A percentile compares a stretch with the other conserved stretches of the same genome.
Evolutionary conservation across 768 basidiomycete genomes (phyloP).

Genomic region (Fibroporia radiculosa): DNA sequence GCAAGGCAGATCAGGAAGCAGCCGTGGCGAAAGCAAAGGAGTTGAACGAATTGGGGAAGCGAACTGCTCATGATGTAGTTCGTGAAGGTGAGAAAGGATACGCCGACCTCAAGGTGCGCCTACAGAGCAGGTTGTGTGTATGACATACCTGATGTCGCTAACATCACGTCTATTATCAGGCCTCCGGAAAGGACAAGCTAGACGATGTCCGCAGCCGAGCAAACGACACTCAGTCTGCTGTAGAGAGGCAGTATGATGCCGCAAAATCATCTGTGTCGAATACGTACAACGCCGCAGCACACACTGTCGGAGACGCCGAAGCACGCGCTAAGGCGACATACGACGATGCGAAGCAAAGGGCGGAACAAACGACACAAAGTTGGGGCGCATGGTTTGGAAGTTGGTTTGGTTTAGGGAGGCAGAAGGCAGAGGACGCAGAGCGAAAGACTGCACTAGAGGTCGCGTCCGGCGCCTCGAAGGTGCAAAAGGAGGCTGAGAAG

Average conservation of each 20-base stretch:
- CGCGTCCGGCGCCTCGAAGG: conserved; percentile 21
- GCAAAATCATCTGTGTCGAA: conserved; percentile 12
- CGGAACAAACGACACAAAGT: conserved; percentile 23
- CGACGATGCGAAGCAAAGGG: conserved; percentile 24
- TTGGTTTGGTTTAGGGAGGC: conserved; percentile 34
- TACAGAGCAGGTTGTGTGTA: background rate
- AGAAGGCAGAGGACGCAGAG: conserved; percentile 25
- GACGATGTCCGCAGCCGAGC: conserved; percentile 21
- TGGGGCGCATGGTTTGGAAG: conserved; percentile 25
- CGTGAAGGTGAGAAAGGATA: conserved; percentile 27
- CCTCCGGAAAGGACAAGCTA: conserved; percentile 20
- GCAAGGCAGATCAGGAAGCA: conserved; percentile 27
- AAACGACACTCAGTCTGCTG: conserved; percentile 20
- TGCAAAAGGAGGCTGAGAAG: conserved; percentile 23
- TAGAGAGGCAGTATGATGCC: conserved; percentile 16
- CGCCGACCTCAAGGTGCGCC: conserved; percentile 28
- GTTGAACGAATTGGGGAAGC: conserved; percentile 25
- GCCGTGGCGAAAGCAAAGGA: conserved; percentile 22
- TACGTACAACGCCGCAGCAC: conserved; percentile 21
- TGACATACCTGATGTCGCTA: background rate
- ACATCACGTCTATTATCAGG: too few species aligned
- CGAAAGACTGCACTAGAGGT: conserved; percentile 20
- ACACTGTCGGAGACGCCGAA: conserved; percentile 18
- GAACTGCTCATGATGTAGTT: conserved; percentile 20
- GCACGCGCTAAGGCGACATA: conserved; percentile 17